A percentile compares a stretch with the other conserved stretches of the same genome.
These are phyloP conservation scores for Teratosphaeria gauchensis DNA, from an alignment of 2,329 filamentous ascomycete species.

Conservation along the genomic window DNA sequence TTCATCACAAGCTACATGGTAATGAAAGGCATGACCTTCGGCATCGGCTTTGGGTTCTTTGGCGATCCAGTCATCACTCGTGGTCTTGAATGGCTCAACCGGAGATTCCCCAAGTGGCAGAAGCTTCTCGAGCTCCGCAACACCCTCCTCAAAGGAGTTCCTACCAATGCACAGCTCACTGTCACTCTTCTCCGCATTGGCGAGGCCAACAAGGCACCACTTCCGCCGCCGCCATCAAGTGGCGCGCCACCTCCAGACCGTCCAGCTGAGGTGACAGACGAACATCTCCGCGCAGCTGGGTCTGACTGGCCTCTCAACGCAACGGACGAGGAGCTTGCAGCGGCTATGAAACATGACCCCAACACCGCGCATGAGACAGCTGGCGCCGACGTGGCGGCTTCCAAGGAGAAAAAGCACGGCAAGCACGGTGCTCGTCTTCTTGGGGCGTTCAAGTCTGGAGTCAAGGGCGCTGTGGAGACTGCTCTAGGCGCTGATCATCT, in stretches of 20 bases:
- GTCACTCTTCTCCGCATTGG: conserved; percentile 73
- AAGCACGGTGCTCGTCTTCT: conserved; percentile 45
- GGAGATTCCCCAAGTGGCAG: conserved; percentile 60
- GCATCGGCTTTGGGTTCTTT: conserved; percentile 67
- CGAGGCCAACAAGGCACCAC: conserved; percentile 68
- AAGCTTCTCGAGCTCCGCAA: conserved; percentile 65
- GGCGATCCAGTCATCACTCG: conserved; percentile 63
- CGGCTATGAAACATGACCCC: conserved; percentile 44
- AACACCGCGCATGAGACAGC: conserved; percentile 39
- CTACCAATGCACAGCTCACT: conserved; percentile 76
- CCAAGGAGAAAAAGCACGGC: conserved; percentile 39
- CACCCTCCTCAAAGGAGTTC: conserved; percentile 68
- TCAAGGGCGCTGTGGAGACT: conserved; percentile 63
- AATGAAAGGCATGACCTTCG: conserved; percentile 55
- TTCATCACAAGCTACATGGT: conserved; percentile 43
- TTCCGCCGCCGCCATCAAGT: conserved; percentile 51
- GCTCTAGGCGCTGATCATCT: conserved; percentile 61
- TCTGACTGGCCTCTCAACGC: conserved; percentile 51
- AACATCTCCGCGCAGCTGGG: conserved; percentile 43
- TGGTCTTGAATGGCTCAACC: conserved; percentile 50
- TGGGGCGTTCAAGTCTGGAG: conserved; percentile 57
- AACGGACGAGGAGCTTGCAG: conserved; percentile 54
- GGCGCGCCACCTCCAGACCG: conserved; percentile 38
- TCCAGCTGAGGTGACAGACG: conserved; percentile 40
- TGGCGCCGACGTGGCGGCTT: conserved; percentile 44